Evolutionary conservation across 208 protist species (phyloP), one percentile per base, ranked within the genome.

Genomic region (Crithidia thermophila): DNA sequence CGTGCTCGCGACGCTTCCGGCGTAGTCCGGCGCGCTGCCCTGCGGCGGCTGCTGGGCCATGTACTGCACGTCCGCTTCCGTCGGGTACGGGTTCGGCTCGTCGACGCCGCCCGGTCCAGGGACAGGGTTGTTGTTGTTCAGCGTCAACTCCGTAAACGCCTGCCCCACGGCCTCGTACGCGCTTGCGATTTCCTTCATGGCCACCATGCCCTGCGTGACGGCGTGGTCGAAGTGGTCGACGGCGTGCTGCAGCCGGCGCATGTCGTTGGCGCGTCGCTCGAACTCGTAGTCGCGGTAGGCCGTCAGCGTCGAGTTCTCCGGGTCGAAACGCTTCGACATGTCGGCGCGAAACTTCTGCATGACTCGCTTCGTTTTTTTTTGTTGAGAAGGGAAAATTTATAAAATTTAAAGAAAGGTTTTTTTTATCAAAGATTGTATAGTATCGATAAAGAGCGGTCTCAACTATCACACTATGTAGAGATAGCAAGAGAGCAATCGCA

Each of bases 131-230:
- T 63, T 67, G 63, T 63, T 77, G 43, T 28, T 70, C 27, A 82
- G 45, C 27, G 83, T 89, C 51, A 89, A 62, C 64, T 89, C 79
- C 14, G 71, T 79, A 60, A 89, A 81, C 18, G 77, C 75, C 68
- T 77, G 79, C 30, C 83, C 83, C 4, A 89, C 76, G 4, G 76
- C 79, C 67, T 89, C 79, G 53, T 79, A 84, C 3, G 83, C 79
- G 67, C 67, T 81, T 11, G 83, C 72, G 60, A 89, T 81, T 36
- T 84, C 75, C 70, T 89, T 89, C 79, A 89, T 89, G 39, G 83
- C 83, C 1, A 84, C 46, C 83, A 89, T 85, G 53, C 83, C 83
- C 39, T 77, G 70, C 33, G 43, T 81, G 3, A 84, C 75, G 18
- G 79, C 83, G 21, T 49, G 49, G 27, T 85, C 72, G 67, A 88